Percentiles rank a stretch among this genome's conserved stretches.
Evolutionary conservation across 306 rosid genomes (phyloP).

Genomic region (Quercus cerris): DNA sequence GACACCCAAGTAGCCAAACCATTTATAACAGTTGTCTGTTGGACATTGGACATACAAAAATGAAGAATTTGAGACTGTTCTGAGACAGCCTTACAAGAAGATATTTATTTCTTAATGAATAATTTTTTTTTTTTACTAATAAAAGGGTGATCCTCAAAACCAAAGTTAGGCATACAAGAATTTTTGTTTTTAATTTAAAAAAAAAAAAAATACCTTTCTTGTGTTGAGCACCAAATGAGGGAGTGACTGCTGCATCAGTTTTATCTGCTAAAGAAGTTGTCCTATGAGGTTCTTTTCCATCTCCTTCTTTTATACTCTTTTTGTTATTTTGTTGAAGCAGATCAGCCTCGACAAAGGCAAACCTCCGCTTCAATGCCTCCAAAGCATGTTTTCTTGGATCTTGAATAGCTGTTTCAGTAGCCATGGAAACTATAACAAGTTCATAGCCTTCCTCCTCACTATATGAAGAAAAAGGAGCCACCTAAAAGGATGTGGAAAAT

Average conservation of each 20-base stretch:
- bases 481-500: background rate
- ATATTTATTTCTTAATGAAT: background rate
- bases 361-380: conserved; percentile 79
- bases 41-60: background rate
- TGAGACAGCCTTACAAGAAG: background rate
- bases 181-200: background rate
- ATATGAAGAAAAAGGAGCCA: background rate
- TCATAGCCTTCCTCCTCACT: background rate
- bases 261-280: conserved; percentile 18
- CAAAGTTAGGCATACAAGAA: background rate
- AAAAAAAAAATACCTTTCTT: conserved; percentile 41
- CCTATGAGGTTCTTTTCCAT: conserved; percentile 11
- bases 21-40: background rate
- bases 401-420: conserved; percentile 16
- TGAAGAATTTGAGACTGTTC: background rate
- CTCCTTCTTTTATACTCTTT: conserved; percentile 16
- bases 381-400: conserved; percentile 63
- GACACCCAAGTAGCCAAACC: background rate
- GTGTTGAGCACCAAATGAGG: conserved; percentile 2
- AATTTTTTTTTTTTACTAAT: too few relatives aligned
- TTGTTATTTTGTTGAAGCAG: conserved; percentile 42
- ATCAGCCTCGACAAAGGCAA: conserved; percentile 52
- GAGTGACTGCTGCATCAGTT: conserved; percentile 18
- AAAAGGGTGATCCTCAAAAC: background rate
- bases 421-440: conserved; percentile 41